Percentiles rank a stretch among this genome's conserved stretches.
Conservation (phyloP, 2,329 filamentous ascomycete species). For the Epichloe elymi region DNA sequence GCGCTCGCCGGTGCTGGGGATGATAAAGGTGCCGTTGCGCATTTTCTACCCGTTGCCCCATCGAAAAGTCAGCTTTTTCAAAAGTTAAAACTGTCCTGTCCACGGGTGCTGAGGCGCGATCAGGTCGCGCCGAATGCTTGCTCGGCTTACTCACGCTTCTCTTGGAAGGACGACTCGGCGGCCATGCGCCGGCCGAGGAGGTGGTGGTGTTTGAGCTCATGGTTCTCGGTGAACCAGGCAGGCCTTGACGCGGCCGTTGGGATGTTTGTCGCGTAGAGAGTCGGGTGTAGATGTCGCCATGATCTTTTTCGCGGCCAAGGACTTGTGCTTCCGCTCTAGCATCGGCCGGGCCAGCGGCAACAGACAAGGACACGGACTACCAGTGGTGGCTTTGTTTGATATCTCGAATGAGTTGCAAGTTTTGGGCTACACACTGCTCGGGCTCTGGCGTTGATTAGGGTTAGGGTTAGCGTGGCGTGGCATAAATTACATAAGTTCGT, state of each 20-base stretch:
- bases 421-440: too few species aligned
- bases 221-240: constrained; percentile 17
- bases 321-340: too few species aligned
- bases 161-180: constrained; percentile 30
- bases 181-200: constrained; percentile 24
- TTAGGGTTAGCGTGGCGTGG: too few species aligned
- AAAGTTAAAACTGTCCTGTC: neutral
- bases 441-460: too few species aligned
- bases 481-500: too few species aligned
- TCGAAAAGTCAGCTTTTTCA: neutral
- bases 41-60: constrained; percentile 42
- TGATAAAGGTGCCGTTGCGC: constrained; percentile 74
- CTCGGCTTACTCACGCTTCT: constrained; percentile 26
- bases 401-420: too few species aligned
- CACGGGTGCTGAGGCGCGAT: neutral
- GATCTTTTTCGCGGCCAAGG: neutral
- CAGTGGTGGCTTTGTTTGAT: too few species aligned
- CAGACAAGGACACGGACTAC: too few species aligned
- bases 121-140: neutral
- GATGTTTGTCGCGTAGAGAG: neutral
- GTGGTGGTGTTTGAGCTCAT: constrained; percentile 22
- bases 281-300: constrained; percentile 1
- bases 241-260: constrained; percentile 7
- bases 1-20: constrained; percentile 76
- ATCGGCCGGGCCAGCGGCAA: too few species aligned